phyloP scores from a whole-genome alignment of 208 protist species.

The Acanthamoeba triangularis region DNA sequence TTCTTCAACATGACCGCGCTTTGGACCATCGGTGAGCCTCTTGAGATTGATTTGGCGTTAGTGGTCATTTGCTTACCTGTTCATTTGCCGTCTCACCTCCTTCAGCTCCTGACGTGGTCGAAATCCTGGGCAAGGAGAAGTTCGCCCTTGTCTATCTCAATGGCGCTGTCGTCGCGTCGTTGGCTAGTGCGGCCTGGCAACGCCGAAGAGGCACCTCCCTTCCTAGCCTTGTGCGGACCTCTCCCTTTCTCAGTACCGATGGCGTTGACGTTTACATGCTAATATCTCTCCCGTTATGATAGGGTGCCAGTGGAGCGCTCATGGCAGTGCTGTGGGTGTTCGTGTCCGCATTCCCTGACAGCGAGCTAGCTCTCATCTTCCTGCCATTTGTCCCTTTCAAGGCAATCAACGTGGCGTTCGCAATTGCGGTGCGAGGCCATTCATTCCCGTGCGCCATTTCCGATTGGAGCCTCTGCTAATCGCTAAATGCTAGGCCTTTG shows the following conservation, averaged over 20 bases:
- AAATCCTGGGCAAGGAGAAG: slow-evolving; percentile 27
- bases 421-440: not conserved
- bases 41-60: not conserved
- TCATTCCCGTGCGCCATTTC: not conserved
- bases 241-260: not conserved
- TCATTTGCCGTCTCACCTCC: too few species aligned
- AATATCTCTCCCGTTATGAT: not conserved
- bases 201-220: slow-evolving; percentile 1
- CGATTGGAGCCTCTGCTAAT: not conserved
- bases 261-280: not conserved
- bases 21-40: not conserved
- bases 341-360: slow-evolving; percentile 37
- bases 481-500: not conserved
- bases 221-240: not conserved
- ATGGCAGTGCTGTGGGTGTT: slow-evolving; percentile 53
- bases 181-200: not conserved
- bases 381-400: slow-evolving; percentile 11
- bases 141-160: slow-evolving; percentile 15
- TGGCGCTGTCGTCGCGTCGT: slow-evolving; percentile 5
- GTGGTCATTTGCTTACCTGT: too few species aligned
- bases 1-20: slow-evolving; percentile 35
- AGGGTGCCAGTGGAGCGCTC: slow-evolving; percentile 31
- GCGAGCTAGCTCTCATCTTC: slow-evolving; percentile 31
- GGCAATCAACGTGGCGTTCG: not conserved
- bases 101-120: not conserved